Conservation (phyloP, 805 yeast genomes). For the Deakozyma indianensis region DNA sequence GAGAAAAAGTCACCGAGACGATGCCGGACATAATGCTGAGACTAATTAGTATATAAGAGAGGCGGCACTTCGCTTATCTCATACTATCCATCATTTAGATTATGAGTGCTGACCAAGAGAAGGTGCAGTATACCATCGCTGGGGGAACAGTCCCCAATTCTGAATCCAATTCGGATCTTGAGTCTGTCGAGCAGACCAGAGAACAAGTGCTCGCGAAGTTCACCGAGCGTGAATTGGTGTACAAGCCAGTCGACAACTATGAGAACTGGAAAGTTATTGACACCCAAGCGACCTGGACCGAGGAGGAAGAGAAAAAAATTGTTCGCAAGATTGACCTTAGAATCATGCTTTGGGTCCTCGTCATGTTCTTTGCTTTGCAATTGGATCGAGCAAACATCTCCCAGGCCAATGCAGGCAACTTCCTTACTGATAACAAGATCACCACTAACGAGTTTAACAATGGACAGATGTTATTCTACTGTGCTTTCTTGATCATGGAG, state of each 20-base stretch:
- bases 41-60: neutral
- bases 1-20: neutral
- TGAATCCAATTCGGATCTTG: neutral
- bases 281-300: conserved; percentile 11
- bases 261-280: conserved; percentile 36
- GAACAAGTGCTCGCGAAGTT: neutral
- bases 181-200: neutral
- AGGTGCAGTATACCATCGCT: neutral
- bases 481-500: conserved; percentile 42
- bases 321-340: conserved; percentile 36
- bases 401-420: conserved; percentile 26
- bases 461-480: conserved; percentile 35
- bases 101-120: neutral
- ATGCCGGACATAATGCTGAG: no score
- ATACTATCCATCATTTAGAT: neutral
- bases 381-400: conserved; percentile 39
- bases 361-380: conserved; percentile 42
- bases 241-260: conserved; percentile 19
- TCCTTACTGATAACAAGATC: conserved; percentile 6
- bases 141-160: neutral
- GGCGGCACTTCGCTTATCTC: neutral
- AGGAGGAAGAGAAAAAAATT: conserved; percentile 20
- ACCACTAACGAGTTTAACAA: conserved; percentile 28
- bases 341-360: conserved; percentile 39
- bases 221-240: neutral